Evolutionary conservation across 1,139 yeast species (phyloP).

Genomic region (Taphrina flavorubra): DNA sequence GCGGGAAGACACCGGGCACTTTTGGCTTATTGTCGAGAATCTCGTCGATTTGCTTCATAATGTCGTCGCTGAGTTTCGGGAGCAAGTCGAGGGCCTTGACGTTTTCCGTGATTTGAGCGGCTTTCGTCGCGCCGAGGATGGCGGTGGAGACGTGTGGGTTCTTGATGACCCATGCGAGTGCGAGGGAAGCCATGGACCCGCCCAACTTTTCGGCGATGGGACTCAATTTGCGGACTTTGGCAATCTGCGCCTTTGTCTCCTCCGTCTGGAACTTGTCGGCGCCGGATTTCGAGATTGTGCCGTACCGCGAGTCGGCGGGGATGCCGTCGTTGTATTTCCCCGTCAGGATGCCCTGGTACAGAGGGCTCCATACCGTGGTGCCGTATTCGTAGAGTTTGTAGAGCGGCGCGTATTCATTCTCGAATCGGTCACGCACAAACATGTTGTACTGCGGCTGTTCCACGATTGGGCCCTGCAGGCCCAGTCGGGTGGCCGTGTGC

Average conservation of each 20-base stretch:
- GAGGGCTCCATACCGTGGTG: constrained; percentile 52
- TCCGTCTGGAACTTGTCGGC: constrained; percentile 46
- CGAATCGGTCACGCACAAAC: constrained; percentile 50
- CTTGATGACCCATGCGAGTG: constrained; percentile 51
- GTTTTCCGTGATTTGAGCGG: constrained; percentile 51
- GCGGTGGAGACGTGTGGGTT: constrained; percentile 51
- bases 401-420: constrained; percentile 51
- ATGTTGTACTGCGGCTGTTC: constrained; percentile 52
- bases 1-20: constrained; percentile 31
- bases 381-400: constrained; percentile 51
- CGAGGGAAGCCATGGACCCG: constrained; percentile 50
- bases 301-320: constrained; percentile 50
- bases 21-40: constrained; percentile 50
- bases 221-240: constrained; percentile 48
- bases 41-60: constrained; percentile 50
- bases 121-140: constrained; percentile 52
- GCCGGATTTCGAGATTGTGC: constrained; percentile 41
- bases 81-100: constrained; percentile 51
- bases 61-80: constrained; percentile 49
- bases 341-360: constrained; percentile 51
- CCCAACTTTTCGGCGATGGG: constrained; percentile 49
- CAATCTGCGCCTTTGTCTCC: constrained; percentile 49
- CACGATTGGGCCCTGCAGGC: constrained; percentile 51
- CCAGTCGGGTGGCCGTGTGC: constrained; percentile 51
- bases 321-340: constrained; percentile 51